Base-by-base conservation (phyloP, 2,329 filamentous ascomycete species). In the Chalara sp. region DNA sequence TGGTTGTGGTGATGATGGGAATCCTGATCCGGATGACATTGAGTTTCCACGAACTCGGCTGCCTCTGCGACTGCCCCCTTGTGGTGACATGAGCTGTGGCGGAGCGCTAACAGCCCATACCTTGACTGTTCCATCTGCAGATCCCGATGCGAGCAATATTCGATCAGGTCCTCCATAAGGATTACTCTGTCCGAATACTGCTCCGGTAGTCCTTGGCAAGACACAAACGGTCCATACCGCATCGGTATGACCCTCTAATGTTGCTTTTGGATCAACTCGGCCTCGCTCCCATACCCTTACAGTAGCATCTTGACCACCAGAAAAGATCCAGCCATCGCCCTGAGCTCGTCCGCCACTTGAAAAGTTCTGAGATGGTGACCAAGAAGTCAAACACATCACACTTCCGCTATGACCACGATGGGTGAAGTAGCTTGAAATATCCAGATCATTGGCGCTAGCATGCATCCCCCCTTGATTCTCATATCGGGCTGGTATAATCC, bases 281-380 rank as follows among this genome's bases (percentile, higher is more conserved):
- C 92, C 92, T 47, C 91, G 82, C 68, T 99, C 92, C 93, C 93
- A 99, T 0, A 99, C 90, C 32, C 91, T 83, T 37, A 99, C 84
- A 6, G 89, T 95, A 13, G 88, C 83, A 68, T 99, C 93, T 67
- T 96, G 90, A 4, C 93, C 93, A 54, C 93, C 93, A 5, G 92
- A 97, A 69, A 99, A 99, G 58, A 99, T 91, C 93, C 93, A 99
- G 31, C 93, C 93, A 61, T 97, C 93, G 32, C 92, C 92, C 61
- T 87, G 83, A 6, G 88, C 89, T 56, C 91, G 83, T 6, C 91
- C 90, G 35, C 91, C 89, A 13, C 89, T 95, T 6, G 89, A 87
- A 66, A 96, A 96, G 63, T 88, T 93, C 30, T 88, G 87, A 2
- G 89, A 85, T 2, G 89, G 84, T 2, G 89, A 90, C 76, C 89